Percentiles rank a stretch among this genome's conserved stretches.
Conservation (phyloP, 225 moss, liverwort and hornwort genomes). For the Lunularia cruciata region DNA sequence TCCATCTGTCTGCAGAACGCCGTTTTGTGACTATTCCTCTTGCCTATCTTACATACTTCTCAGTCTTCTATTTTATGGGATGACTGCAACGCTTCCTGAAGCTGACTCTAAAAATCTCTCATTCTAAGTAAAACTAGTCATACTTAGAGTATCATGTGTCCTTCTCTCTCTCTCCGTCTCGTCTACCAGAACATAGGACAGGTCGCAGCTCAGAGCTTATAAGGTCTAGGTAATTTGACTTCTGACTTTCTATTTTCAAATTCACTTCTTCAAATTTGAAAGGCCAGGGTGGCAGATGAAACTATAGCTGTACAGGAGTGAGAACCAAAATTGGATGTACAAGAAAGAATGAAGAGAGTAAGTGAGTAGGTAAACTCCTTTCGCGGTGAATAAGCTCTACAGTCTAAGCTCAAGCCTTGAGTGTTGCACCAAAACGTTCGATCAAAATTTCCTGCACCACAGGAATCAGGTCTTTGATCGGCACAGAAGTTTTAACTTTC, state of each 20-base stretch:
- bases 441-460: slow-evolving; percentile 75
- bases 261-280: not conserved
- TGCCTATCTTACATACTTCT: not conserved
- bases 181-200: not conserved
- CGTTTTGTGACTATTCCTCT: not conserved
- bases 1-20: slow-evolving; percentile 1
- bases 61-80: not conserved
- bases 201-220: not conserved
- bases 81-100: not conserved
- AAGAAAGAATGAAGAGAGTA: not conserved
- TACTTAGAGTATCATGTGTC: not conserved
- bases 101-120: slow-evolving; percentile 10
- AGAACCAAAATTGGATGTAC: slow-evolving; percentile 8
- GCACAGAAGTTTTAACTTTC: slow-evolving; percentile 51
- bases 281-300: not conserved
- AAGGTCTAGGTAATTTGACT: not conserved
- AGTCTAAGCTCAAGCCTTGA: slow-evolving; percentile 36
- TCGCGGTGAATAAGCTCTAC: not conserved
- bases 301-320: slow-evolving; percentile 17
- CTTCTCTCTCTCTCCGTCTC: not conserved
- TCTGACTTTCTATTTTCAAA: not conserved
- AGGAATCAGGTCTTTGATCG: slow-evolving; percentile 62
- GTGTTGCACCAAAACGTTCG: slow-evolving; percentile 78
- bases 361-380: too few relatives aligned
- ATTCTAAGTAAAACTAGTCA: slow-evolving; percentile 3